Evolutionary conservation across 192 early-diverging fungal genomes (phyloP), one percentile per base, ranked within the genome.

Genomic region (Pilaira anomala): DNA sequence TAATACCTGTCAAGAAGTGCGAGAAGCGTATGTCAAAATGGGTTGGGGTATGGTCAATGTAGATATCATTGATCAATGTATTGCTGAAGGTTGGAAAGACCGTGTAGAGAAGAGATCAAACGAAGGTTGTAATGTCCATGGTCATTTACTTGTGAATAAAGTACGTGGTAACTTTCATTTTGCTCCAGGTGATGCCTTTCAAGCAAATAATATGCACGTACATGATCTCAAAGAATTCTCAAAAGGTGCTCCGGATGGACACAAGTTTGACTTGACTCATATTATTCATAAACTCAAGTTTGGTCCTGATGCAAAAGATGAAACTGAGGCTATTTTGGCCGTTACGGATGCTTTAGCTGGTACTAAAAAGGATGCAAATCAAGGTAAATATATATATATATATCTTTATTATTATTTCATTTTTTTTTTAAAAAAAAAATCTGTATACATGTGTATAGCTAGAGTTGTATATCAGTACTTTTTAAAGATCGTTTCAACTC

Each of bases 151-250:
- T 36, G 91, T 98, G 39, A 96, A 94, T 76, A 95, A 95, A 78
- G 92, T 96, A 9, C 78, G 90, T 19, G 96, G 96, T 41, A 95
- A 95, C 64, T 88, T 96, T 67, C 96, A 96, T 75, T 84, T 97
- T 72, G 89, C 93, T 8, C 93, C 95, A 12, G 95, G 96, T 48
- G 85, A 88, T 48, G 84, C 82, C 2, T 91, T 92, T 71, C 77
- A 87, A 60, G 79, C 81, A n/a, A 71, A 72, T 33, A 72, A 77
- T 21, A 81, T 88, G 80, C 92, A 94, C 64, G 78, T 92, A 8
- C 92, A 94, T 67, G 92, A 94, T 58, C 69, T 94, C 67, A 61
- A 78, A 21, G 75, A 80, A 13, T 94, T 85, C 58, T 53, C 83
- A 7, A 42, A 48, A 7, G 72, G 67, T 25, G 58, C 66, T 16